phyloP scores from a whole-genome alignment of 2,329 filamentous ascomycete genomes.

The Aspergillus jensenii region DNA sequence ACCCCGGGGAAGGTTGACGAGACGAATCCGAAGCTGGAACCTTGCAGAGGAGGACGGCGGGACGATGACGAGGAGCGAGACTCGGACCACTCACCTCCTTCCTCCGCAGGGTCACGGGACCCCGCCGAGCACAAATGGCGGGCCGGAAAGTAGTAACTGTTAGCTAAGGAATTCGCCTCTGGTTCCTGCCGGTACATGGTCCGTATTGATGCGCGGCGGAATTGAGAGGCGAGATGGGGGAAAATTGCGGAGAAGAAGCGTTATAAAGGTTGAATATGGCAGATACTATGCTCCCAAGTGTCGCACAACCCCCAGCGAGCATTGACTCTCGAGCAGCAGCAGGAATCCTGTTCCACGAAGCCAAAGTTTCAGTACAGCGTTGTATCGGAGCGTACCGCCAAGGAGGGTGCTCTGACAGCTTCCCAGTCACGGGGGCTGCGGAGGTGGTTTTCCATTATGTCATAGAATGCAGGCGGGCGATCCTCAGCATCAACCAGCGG shows the following conservation, averaged over 20 bases:
- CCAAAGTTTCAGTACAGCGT: constrained; percentile 1
- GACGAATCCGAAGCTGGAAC: not conserved
- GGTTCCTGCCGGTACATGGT: not conserved
- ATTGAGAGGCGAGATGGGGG: not conserved
- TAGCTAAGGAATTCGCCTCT: constrained; percentile 18
- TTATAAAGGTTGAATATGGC: not conserved
- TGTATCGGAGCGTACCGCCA: not conserved
- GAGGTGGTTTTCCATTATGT: constrained; percentile 24
- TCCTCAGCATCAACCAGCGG: not conserved
- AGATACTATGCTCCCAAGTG: not conserved
- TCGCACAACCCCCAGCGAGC: too few relatives aligned
- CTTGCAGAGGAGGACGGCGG: not conserved
- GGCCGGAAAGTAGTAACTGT: constrained; percentile 12
- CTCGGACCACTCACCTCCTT: not conserved
- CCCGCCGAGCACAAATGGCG: constrained; percentile 10
- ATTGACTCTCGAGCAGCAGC: constrained; percentile 1
- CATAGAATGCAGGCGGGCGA: constrained; percentile 22
- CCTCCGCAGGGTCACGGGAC: constrained; percentile 14
- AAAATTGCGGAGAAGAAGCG: not conserved
- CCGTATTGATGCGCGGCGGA: not conserved
- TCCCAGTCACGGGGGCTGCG: constrained; percentile 13
- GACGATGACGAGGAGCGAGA: not conserved
- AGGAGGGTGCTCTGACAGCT: constrained; percentile 5
- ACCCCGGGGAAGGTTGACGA: constrained; percentile 2
- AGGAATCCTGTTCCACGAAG: not conserved